phyloP scores from a whole-genome alignment of 192 early-diverging fungal species.

The Podila minutissima region DNA sequence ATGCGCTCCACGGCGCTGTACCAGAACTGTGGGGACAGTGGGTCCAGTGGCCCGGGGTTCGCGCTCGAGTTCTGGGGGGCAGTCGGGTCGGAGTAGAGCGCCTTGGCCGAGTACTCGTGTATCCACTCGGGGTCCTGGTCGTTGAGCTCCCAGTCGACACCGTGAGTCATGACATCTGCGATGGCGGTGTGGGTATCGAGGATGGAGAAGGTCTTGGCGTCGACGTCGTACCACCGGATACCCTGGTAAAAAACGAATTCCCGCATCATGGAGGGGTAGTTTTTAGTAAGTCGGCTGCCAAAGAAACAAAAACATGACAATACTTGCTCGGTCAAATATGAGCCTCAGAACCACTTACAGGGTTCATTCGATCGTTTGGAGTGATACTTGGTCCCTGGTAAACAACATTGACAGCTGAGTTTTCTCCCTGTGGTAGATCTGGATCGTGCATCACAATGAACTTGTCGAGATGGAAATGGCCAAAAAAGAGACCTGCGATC shows the following conservation, averaged over 20 bases:
- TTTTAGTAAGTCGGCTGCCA: not conserved
- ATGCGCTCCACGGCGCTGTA: slow-evolving; percentile 53
- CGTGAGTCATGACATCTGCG: slow-evolving; percentile 54
- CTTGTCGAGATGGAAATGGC: slow-evolving; percentile 64
- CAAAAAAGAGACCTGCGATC: slow-evolving; percentile 63
- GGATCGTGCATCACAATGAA: slow-evolving; percentile 59
- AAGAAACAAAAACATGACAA: not conserved
- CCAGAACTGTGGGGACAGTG: slow-evolving; percentile 60
- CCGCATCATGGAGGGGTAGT: not conserved
- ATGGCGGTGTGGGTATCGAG: slow-evolving; percentile 58
- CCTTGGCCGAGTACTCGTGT: slow-evolving; percentile 58
- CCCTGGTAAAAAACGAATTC: slow-evolving; percentile 6
- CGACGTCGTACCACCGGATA: slow-evolving; percentile 59
- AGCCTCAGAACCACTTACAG: slow-evolving; percentile 39
- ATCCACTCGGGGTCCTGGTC: slow-evolving; percentile 55
- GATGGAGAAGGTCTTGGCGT: slow-evolving; percentile 61
- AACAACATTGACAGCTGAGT: slow-evolving; percentile 53
- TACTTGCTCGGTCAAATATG: not conserved
- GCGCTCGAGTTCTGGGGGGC: not conserved
- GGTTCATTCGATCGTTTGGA: slow-evolving; percentile 56
- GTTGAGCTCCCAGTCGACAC: slow-evolving; percentile 42
- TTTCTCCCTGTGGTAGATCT: slow-evolving; percentile 20
- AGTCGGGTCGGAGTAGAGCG: slow-evolving; percentile 30
- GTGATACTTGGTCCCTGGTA: slow-evolving; percentile 63
- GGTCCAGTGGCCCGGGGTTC: not conserved